phyloP scores from a whole-genome alignment of 2,329 filamentous ascomycete genomes.

The Pseudogymnoascus sp. region DNA sequence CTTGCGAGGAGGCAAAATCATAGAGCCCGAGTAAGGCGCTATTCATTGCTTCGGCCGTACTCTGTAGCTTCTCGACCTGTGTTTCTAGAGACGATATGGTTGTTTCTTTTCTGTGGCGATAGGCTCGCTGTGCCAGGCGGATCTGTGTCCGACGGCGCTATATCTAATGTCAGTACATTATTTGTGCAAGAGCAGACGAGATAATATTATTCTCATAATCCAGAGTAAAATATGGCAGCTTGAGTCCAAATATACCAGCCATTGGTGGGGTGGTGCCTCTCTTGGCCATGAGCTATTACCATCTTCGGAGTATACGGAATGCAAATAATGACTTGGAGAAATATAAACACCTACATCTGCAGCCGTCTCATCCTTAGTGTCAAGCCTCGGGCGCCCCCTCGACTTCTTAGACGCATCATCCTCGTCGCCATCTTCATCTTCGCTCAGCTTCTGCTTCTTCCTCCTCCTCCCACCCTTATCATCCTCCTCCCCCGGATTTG shows the following conservation, averaged over 20 bases:
- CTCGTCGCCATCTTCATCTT: slow-evolving; percentile 30
- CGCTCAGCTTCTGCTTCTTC: slow-evolving; percentile 30
- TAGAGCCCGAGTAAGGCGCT: slow-evolving; percentile 60
- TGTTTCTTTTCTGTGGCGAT: slow-evolving; percentile 75
- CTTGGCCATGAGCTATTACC: neutral
- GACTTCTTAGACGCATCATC: slow-evolving; percentile 48
- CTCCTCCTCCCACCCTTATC: slow-evolving; percentile 17
- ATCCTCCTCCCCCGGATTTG: slow-evolving; percentile 15
- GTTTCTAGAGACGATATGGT: slow-evolving; percentile 66
- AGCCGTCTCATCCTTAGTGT: slow-evolving; percentile 69
- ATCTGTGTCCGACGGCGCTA: slow-evolving; percentile 81
- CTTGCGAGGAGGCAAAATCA: slow-evolving; percentile 48
- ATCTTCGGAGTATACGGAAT: slow-evolving; percentile 8
- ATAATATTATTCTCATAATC: neutral
- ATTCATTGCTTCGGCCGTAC: slow-evolving; percentile 65
- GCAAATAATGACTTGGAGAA: slow-evolving; percentile 12
- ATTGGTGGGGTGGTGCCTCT: neutral
- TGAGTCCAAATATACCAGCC: neutral
- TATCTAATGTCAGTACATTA: slow-evolving; percentile 13
- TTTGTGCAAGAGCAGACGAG: neutral
- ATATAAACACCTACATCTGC: slow-evolving; percentile 55
- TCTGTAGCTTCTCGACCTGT: slow-evolving; percentile 59
- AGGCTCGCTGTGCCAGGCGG: slow-evolving; percentile 75
- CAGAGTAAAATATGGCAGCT: neutral
- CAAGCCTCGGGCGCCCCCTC: slow-evolving; percentile 65